These are phyloP conservation scores for Elsinoe fawcettii DNA, from an alignment of 2,329 filamentous ascomycete species.

Conservation along the genomic window DNA sequence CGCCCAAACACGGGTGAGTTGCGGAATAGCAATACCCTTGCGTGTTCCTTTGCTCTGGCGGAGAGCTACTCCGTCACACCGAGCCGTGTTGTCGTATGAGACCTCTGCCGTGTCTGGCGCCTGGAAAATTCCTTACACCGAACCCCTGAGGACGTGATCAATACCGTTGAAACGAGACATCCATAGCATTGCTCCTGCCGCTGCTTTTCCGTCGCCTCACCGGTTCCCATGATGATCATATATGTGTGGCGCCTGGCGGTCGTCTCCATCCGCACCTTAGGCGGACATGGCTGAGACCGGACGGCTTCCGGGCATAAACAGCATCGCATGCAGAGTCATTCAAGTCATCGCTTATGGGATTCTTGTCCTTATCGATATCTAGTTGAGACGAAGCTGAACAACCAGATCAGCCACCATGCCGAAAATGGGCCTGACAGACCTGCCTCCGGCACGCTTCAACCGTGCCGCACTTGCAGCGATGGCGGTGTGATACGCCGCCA, in stretches of 20 bases:
- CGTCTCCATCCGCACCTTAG: background rate
- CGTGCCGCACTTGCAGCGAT: background rate
- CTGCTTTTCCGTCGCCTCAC: background rate
- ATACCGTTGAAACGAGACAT: background rate
- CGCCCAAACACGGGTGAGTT: background rate
- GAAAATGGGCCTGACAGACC: background rate
- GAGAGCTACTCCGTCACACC: background rate
- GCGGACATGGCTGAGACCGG: background rate
- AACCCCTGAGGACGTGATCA: background rate
- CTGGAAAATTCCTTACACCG: background rate
- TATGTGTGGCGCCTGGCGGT: background rate
- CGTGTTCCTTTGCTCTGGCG: background rate
- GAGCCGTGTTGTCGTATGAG: slow-evolving; percentile 5
- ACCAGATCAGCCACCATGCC: background rate
- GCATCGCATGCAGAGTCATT: background rate
- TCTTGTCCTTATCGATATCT: background rate
- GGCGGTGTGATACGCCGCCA: background rate
- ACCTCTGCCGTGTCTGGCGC: background rate
- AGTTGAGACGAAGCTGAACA: background rate
- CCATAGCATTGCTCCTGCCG: background rate
- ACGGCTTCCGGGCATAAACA: background rate
- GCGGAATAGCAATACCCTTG: background rate
- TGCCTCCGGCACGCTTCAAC: background rate
- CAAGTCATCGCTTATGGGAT: background rate
- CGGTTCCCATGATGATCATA: background rate